These are phyloP conservation scores for Pyrenophora graminea DNA, from an alignment of 2,329 filamentous ascomycete species.

Conservation along the genomic window DNA sequence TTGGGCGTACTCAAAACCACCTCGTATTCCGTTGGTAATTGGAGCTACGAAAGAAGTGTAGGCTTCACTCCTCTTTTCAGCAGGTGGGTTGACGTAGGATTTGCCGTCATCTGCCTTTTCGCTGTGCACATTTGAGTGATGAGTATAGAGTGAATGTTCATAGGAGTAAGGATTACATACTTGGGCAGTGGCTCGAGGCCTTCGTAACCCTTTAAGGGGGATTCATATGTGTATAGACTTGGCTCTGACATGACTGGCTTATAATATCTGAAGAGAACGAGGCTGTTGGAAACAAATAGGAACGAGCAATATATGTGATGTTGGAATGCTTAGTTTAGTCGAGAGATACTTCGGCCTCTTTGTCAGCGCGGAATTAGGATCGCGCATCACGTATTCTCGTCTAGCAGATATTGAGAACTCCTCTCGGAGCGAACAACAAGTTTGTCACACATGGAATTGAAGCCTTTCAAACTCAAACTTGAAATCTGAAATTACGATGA, in stretches of 20 bases:
- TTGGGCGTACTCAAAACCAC: constrained; percentile 70
- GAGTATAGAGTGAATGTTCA: neutral
- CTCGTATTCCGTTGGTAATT: constrained; percentile 66
- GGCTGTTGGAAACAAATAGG: neutral
- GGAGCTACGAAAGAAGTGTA: constrained; percentile 73
- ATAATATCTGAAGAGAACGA: neutral
- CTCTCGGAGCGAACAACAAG: too few relatives aligned
- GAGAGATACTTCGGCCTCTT: constrained; percentile 12
- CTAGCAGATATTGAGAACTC: too few relatives aligned
- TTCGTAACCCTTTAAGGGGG: constrained; percentile 63
- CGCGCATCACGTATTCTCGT: neutral
- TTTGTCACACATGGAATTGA: too few relatives aligned
- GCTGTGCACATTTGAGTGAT: constrained; percentile 36
- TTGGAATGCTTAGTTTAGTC: neutral
- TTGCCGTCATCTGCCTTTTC: constrained; percentile 75
- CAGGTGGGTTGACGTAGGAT: constrained; percentile 69
- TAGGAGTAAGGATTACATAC: constrained; percentile 18
- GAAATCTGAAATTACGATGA: too few relatives aligned
- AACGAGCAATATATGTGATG: neutral
- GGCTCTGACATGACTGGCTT: constrained; percentile 47
- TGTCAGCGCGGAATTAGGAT: constrained; percentile 40
- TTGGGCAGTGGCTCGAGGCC: constrained; percentile 60
- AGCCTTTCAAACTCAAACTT: too few relatives aligned
- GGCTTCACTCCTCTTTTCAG: constrained; percentile 64
- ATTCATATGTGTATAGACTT: constrained; percentile 56